Conservation (phyloP, 78 protist genomes). For the Polysphondylium violaceum region DNA sequence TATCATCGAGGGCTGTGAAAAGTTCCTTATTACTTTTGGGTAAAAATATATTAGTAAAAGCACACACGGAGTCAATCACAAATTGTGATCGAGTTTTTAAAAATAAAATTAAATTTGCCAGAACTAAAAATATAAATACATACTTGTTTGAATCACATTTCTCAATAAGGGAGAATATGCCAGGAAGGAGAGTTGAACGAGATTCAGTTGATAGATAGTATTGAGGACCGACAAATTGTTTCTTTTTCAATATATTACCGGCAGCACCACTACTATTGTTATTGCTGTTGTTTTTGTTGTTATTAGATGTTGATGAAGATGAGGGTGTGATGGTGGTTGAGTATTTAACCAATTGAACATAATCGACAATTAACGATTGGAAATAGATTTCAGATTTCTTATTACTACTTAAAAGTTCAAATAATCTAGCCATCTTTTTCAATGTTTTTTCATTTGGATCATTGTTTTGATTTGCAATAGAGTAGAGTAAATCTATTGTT, state of each 20-base stretch:
- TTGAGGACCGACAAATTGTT: slow-evolving; percentile 11
- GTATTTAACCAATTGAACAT: slow-evolving; percentile 29
- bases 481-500: slow-evolving; percentile 11
- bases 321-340: slow-evolving; percentile 3
- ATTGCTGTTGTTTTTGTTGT: neutral
- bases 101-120: neutral
- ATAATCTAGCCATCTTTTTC: slow-evolving; percentile 28
- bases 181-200: slow-evolving; percentile 37
- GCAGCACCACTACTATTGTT: neutral
- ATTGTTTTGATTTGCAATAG: slow-evolving; percentile 27
- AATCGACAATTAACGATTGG: slow-evolving; percentile 37
- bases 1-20: slow-evolving; percentile 14
- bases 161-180: slow-evolving; percentile 31
- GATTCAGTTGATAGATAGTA: slow-evolving; percentile 21
- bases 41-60: neutral
- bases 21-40: neutral
- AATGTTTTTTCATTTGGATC: slow-evolving; percentile 13
- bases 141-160: neutral
- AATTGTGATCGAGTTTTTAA: no score
- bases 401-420: slow-evolving; percentile 23
- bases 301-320: neutral
- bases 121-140: neutral
- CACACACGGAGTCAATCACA: no score
- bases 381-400: slow-evolving; percentile 5
- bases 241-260: neutral